Evolutionary conservation across 2,329 filamentous ascomycete species (phyloP).

Genomic region (Phyllosticta citribraziliensis): DNA sequence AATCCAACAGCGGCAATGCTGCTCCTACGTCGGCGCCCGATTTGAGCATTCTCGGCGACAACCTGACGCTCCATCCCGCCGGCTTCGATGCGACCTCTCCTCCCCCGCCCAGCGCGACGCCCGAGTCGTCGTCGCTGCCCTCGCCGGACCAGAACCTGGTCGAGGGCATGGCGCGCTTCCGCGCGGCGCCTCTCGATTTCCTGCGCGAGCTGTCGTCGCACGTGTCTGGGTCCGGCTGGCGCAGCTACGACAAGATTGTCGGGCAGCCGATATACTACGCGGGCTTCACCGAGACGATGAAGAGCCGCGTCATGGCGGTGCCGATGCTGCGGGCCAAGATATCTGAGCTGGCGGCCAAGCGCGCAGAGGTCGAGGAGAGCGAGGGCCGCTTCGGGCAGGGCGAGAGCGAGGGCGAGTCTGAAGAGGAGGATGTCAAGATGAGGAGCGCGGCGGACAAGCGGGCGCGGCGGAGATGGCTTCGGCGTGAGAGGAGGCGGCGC

Average conservation of each 20-base stretch:
- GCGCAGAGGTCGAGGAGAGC: conserved; percentile 65
- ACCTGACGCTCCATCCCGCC: conserved; percentile 35
- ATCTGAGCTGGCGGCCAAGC: conserved; percentile 61
- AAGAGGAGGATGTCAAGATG: conserved; percentile 22
- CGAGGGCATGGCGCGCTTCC: conserved; percentile 79
- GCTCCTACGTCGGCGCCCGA: conserved; percentile 29
- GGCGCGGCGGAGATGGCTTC: conserved; percentile 41
- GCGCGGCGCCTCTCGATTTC: conserved; percentile 64
- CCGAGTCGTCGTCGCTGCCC: not conserved
- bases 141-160: conserved; percentile 57
- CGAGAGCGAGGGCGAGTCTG: conserved; percentile 39
- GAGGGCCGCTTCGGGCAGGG: conserved; percentile 38
- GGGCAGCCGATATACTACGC: conserved; percentile 90
- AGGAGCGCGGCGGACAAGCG: conserved; percentile 18
- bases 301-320: conserved; percentile 62
- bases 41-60: conserved; percentile 36
- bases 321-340: conserved; percentile 68
- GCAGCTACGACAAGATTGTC: conserved; percentile 81
- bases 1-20: not conserved
- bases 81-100: conserved; percentile 20
- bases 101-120: not conserved
- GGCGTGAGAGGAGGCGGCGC: conserved; percentile 53
- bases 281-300: conserved; percentile 89
- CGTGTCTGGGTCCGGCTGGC: conserved; percentile 89
- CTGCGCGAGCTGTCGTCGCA: conserved; percentile 88